These are phyloP conservation scores for Podosphaera aphanis DNA, from an alignment of 2,329 filamentous ascomycete genomes.

Conservation along the genomic window DNA sequence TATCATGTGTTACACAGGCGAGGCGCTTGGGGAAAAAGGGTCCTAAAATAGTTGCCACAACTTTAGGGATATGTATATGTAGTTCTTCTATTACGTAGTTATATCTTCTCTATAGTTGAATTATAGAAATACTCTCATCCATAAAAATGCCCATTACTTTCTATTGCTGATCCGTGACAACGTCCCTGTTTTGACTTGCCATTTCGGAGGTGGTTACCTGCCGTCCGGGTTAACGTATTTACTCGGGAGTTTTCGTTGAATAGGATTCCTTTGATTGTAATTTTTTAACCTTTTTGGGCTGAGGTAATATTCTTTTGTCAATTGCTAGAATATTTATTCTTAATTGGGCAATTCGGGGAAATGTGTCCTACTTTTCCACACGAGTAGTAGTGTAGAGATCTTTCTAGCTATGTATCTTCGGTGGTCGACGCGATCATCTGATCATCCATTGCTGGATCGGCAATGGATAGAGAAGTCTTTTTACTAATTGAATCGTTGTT, in stretches of 20 bases:
- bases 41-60: too few species aligned
- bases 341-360: neutral
- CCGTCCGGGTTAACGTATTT: neutral
- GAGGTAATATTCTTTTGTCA: neutral
- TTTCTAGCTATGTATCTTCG: neutral
- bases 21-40: too few species aligned
- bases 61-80: too few species aligned
- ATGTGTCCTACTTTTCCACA: neutral
- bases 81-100: too few species aligned
- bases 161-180: too few species aligned
- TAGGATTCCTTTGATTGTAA: neutral
- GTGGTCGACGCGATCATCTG: neutral
- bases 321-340: neutral
- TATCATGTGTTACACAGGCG: too few species aligned
- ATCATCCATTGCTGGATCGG: neutral
- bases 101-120: too few species aligned
- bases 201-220: neutral
- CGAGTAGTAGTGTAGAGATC: neutral
- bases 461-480: neutral
- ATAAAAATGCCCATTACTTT: too few species aligned
- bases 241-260: neutral
- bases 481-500: neutral
- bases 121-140: too few species aligned
- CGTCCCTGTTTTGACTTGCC: neutral
- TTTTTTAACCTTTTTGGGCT: neutral